A percentile compares a stretch with the other conserved stretches of the same genome.
Evolutionary conservation across 495 filamentous ascomycete genomes (phyloP).

Genomic region (Entonaema liquescens): DNA sequence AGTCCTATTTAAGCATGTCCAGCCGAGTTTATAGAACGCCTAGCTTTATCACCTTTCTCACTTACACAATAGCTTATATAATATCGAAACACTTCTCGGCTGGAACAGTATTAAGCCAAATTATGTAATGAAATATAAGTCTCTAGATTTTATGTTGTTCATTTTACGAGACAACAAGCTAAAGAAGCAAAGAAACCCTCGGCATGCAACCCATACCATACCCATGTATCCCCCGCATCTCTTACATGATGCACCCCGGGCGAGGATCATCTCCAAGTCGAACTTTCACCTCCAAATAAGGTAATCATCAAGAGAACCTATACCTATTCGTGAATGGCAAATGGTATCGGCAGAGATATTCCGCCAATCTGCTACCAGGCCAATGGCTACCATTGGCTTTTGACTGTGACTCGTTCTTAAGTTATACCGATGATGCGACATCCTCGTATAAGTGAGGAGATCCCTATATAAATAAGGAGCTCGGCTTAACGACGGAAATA

Average conservation of each 20-base stretch:
- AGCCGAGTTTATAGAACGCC: not conserved
- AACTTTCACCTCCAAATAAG: conserved; percentile 28
- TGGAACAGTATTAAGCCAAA: not conserved
- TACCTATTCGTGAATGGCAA: conserved; percentile 16
- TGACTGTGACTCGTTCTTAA: not conserved
- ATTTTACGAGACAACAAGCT: not conserved
- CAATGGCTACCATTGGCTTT: not conserved
- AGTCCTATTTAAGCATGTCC: conserved; percentile 5
- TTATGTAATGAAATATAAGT: too few species aligned
- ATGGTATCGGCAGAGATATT: conserved; percentile 21
- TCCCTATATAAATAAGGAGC: not conserved
- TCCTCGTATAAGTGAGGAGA: not conserved
- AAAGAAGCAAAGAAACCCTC: not conserved
- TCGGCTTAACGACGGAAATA: not conserved
- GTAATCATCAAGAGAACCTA: conserved; percentile 15
- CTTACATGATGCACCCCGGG: conserved; percentile 20
- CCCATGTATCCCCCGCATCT: conserved; percentile 29
- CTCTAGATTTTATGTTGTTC: too few species aligned
- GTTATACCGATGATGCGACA: not conserved
- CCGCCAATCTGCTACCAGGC: conserved; percentile 14
- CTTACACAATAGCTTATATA: not conserved
- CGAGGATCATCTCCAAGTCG: conserved; percentile 18
- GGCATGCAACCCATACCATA: conserved; percentile 14
- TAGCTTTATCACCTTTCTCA: not conserved
- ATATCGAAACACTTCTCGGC: not conserved